Conservation (phyloP, 2,329 filamentous ascomycete genomes). For the Paraphaeosphaeria sporulosa region DNA sequence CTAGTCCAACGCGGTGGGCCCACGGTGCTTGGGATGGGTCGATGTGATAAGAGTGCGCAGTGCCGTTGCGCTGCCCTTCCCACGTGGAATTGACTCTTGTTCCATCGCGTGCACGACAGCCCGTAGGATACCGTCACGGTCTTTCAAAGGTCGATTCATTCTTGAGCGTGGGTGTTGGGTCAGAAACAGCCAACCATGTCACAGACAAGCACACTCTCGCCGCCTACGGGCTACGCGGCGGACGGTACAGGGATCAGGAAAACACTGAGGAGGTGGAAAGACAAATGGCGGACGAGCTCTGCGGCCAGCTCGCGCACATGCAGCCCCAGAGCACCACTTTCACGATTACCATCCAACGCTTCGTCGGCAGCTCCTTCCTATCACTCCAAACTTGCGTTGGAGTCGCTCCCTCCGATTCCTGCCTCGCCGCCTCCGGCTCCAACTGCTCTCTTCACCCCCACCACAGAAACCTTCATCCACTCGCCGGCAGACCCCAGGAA, state of each 20-base stretch:
- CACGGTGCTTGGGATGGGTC: constrained; percentile 11
- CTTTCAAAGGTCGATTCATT: not conserved
- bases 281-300: constrained; percentile 16
- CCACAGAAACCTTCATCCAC: constrained; percentile 23
- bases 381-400: constrained; percentile 1
- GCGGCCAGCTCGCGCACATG: constrained; percentile 13
- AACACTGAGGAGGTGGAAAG: constrained; percentile 19
- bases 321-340: constrained; percentile 9
- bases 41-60: constrained; percentile 14
- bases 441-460: constrained; percentile 21
- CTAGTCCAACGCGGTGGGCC: constrained; percentile 12
- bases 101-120: constrained; percentile 5
- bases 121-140: not conserved
- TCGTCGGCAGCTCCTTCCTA: constrained; percentile 12
- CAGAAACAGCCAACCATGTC: not conserved
- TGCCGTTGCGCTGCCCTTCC: constrained; percentile 13
- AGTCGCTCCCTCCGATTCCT: constrained; percentile 14
- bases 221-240: not conserved
- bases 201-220: constrained; percentile 1
- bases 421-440: constrained; percentile 10
- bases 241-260: constrained; percentile 15
- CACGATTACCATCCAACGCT: constrained; percentile 14
- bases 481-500: constrained; percentile 24
- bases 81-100: constrained; percentile 12
- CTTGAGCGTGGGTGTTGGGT: not conserved